Base-by-base conservation (phyloP, 2,329 filamentous ascomycete genomes). In the Ascochyta fabae region DNA sequence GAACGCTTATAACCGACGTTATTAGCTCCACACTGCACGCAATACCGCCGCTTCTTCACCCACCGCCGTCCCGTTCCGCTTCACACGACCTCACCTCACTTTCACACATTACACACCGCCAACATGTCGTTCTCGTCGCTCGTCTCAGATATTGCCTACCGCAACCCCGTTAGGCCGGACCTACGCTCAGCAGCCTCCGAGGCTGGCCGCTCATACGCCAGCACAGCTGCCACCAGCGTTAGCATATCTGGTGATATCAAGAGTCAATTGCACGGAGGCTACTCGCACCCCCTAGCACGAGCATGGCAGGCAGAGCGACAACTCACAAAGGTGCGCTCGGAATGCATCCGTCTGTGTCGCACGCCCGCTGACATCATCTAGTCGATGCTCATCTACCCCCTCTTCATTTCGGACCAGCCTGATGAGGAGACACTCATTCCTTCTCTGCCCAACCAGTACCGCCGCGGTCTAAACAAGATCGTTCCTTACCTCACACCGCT, bases 361-460 rank as follows among this genome's bases (percentile, higher is more conserved):
- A 22, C 48, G 40, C 47, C 26, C 48, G 53, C 67, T 72, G 44
- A 74, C 61, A 56, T 38, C 2, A 40, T 19, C 29, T 69, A 96
- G 92, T 95, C 93, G 34, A 98, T 98, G 95, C 88, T 99, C 70
- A 97, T 99, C 71, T 98, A 96, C 79, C 95, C 95, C 12, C 84
- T 99, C 64, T 99, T 99, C 81, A 86, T 99, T 63, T 96, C 95
- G 69, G 95, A 99, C 77, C 86, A 91, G 71, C 90, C 94, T 33
- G 91, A 98, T 70, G 94, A 98, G 79, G 91, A 97, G 80, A 90
- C 88, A 13, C 83, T 90, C 15, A 96, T 99, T 53, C 89, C 93
- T 46, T 96, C 93, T 19, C 85, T 99, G 4, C 95, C 95, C 1
- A 92, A 92, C 74, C 94, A 98, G 77, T 83, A 88, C 77, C 93